Evolutionary conservation across 2,329 filamentous ascomycete genomes (phyloP).

Genomic region (Colletotrichum spinosum): DNA sequence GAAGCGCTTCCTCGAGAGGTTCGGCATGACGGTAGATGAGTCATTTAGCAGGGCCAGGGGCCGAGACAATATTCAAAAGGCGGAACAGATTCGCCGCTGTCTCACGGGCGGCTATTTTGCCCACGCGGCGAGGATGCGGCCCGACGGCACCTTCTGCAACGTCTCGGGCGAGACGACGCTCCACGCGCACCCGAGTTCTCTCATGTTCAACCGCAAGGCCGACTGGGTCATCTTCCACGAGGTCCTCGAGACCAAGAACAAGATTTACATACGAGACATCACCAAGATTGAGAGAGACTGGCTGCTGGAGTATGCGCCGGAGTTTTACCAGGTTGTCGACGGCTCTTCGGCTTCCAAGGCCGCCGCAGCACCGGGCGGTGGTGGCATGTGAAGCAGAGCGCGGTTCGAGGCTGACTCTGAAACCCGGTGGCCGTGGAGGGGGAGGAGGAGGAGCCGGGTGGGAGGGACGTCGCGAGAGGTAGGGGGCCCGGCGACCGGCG

Average conservation of each 20-base stretch:
- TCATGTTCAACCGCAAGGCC: conserved; percentile 96
- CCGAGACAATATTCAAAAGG: conserved; percentile 52
- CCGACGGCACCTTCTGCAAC: conserved; percentile 89
- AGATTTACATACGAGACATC: conserved; percentile 90
- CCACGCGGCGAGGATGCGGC: conserved; percentile 92
- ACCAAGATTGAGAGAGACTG: conserved; percentile 96
- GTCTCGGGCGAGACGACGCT: conserved; percentile 83
- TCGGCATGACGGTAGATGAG: conserved; percentile 79
- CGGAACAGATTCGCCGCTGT: conserved; percentile 84
- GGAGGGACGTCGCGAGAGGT: not conserved
- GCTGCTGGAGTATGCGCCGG: conserved; percentile 88
- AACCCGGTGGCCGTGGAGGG: not conserved
- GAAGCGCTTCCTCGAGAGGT: conserved; percentile 86
- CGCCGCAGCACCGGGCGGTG: not conserved
- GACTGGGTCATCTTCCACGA: conserved; percentile 98
- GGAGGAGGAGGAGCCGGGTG: not conserved
- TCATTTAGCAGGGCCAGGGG: conserved; percentile 51
- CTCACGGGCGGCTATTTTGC: conserved; percentile 92
- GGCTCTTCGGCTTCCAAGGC: conserved; percentile 24
- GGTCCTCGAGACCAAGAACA: conserved; percentile 87
- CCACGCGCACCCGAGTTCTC: conserved; percentile 88
- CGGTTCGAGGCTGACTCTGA: conserved; percentile 41
- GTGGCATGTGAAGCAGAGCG: not conserved
- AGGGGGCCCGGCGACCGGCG: too few relatives aligned
- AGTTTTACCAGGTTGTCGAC: conserved; percentile 76